Percentiles rank a stretch among this genome's conserved stretches.
Evolutionary conservation across 2,329 filamentous ascomycete species (phyloP).

Genomic region (Nannizzia gypsea): DNA sequence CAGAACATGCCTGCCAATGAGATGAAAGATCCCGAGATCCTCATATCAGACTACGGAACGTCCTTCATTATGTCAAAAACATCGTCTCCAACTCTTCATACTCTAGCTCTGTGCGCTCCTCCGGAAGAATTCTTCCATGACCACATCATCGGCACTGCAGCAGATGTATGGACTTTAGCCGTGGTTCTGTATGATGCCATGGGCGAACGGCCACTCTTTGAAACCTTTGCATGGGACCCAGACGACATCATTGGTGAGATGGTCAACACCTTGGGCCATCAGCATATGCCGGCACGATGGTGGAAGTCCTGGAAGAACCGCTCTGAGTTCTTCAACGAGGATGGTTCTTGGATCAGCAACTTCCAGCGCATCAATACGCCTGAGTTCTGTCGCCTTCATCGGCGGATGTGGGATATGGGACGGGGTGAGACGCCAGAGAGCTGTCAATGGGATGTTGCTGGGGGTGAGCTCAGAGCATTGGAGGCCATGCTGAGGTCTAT

Average conservation of each 20-base stretch:
- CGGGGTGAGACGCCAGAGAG: conserved; percentile 16
- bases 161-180: conserved; percentile 18
- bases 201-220: conserved; percentile 17
- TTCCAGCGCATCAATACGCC: conserved; percentile 15
- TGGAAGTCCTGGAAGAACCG: conserved; percentile 15
- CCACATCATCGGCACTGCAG: conserved; percentile 12
- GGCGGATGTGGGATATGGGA: conserved; percentile 17
- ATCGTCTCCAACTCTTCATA: conserved; percentile 16
- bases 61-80: conserved; percentile 16
- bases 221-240: conserved; percentile 17
- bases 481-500: conserved; percentile 16
- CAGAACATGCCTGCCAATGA: conserved; percentile 17
- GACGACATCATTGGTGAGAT: conserved; percentile 18
- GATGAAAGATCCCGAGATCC: conserved; percentile 14
- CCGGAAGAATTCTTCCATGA: conserved; percentile 16
- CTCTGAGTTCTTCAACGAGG: conserved; percentile 16
- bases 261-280: conserved; percentile 15
- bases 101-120: conserved; percentile 16
- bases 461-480: conserved; percentile 16
- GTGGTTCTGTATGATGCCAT: conserved; percentile 16
- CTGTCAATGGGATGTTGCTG: conserved; percentile 18
- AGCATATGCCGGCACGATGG: conserved; percentile 12
- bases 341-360: conserved; percentile 16
- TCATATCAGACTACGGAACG: conserved; percentile 19
- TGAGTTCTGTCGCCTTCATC: conserved; percentile 11